Conservation (phyloP, 306 rosid species). For the Cucurbita moschata region DNA sequence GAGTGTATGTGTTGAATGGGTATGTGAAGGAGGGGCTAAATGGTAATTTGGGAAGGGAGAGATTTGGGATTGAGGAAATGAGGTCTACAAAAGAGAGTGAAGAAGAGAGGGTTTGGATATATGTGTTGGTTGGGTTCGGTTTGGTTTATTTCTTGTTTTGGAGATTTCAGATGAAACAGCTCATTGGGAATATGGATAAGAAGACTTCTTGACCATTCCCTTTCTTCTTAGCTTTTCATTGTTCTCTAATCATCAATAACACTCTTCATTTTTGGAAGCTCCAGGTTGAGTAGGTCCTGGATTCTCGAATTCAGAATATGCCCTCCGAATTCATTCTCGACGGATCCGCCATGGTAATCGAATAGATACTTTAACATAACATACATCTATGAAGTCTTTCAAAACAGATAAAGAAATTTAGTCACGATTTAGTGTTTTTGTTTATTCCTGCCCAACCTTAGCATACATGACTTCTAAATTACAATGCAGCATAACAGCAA, state of each 20-base stretch:
- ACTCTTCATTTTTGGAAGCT: background rate
- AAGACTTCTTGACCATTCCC: conserved; percentile 26
- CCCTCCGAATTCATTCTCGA: no score
- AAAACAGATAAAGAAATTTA: background rate
- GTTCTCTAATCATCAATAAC: background rate
- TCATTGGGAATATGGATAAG: conserved; percentile 33
- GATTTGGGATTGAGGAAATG: conserved; percentile 44
- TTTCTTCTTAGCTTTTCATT: background rate
- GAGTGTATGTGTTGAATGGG: conserved; percentile 56
- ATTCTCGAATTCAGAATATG: no score
- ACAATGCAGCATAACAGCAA: background rate
- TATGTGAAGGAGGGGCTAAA: conserved; percentile 25
- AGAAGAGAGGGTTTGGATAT: conserved; percentile 45
- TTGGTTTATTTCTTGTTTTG: conserved; percentile 55
- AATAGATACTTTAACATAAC: background rate
- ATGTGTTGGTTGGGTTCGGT: conserved; percentile 47
- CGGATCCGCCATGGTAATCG: background rate
- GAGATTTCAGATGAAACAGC: conserved; percentile 68
- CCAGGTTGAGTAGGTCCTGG: no score
- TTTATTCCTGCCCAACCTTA: background rate
- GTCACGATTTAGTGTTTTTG: background rate
- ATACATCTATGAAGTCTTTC: background rate
- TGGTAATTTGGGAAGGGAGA: conserved; percentile 35
- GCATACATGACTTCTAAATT: background rate
- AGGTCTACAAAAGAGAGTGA: conserved; percentile 32